A percentile compares a stretch with the other conserved stretches of the same genome.
These are phyloP conservation scores for Parasarocladium wereldwijsianum DNA, from an alignment of 2,329 filamentous ascomycete species.

Conservation along the genomic window DNA sequence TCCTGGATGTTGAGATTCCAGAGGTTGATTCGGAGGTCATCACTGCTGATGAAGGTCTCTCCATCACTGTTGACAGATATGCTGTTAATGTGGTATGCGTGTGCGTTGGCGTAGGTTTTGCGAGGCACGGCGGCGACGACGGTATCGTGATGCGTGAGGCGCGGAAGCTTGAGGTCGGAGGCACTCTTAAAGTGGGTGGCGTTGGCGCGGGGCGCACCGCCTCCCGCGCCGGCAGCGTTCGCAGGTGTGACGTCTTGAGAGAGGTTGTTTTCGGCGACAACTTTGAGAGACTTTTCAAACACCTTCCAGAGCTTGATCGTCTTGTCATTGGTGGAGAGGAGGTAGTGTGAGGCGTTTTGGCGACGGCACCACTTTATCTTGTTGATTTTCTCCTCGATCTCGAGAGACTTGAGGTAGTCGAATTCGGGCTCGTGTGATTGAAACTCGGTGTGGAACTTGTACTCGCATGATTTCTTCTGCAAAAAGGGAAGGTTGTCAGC, in stretches of 20 bases:
- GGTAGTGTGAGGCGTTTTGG: conserved; percentile 96
- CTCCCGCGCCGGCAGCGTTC: conserved; percentile 59
- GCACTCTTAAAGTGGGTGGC: conserved; percentile 66
- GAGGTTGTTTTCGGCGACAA: conserved; percentile 96
- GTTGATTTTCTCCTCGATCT: conserved; percentile 99
- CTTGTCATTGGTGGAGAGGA: conserved; percentile 98
- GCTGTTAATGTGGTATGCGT: conserved; percentile 99
- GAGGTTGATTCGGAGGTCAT: conserved; percentile 92
- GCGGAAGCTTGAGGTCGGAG: conserved; percentile 78
- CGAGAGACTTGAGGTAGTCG: conserved; percentile 96
- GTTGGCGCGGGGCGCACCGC: conserved; percentile 53
- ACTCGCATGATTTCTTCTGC: conserved; percentile 99
- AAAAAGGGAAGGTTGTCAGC: conserved; percentile 1
- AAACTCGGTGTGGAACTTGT: conserved; percentile 99
- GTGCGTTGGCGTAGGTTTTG: conserved; percentile 93
- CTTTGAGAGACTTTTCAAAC: conserved; percentile 97
- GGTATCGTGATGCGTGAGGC: conserved; percentile 94
- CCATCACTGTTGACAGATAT: conserved; percentile 99
- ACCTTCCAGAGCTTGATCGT: conserved; percentile 99
- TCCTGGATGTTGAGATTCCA: conserved; percentile 99
- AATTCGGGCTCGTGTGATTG: conserved; percentile 99
- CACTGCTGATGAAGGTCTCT: conserved; percentile 97
- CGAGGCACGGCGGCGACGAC: conserved; percentile 93
- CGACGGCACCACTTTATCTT: conserved; percentile 99
- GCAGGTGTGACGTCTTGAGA: conserved; percentile 83